A percentile compares a stretch with the other conserved stretches of the same genome.
Evolutionary conservation across 1,284 basidiomycete species (phyloP).

Genomic region (Cronartium ribicola): DNA sequence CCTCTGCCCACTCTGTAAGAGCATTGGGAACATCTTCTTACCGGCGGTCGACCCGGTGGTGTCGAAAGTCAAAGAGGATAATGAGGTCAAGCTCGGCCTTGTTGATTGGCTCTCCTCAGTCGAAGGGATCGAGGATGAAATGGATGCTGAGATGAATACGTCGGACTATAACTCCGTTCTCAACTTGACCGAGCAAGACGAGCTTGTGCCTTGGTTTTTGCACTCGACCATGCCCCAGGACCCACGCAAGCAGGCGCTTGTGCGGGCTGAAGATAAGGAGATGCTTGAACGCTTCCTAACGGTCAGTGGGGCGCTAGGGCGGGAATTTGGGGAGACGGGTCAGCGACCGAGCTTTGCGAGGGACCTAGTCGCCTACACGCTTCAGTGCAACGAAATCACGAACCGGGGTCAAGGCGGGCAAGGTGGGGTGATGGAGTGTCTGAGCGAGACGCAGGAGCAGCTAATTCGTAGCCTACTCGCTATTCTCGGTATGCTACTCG

Average conservation of each 20-base stretch:
- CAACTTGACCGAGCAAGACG: constrained; percentile 49
- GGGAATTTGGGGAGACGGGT: constrained; percentile 36
- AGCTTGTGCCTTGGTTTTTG: constrained; percentile 40
- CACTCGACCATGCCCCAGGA: constrained; percentile 15
- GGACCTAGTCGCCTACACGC: constrained; percentile 82
- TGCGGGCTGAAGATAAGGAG: constrained; percentile 47
- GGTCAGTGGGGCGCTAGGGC: constrained; percentile 52
- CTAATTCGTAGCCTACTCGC: constrained; percentile 71
- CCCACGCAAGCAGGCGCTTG: constrained; percentile 48
- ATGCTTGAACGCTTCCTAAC: constrained; percentile 44
- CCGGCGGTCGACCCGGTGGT: constrained; percentile 63
- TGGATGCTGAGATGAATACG: constrained; percentile 27
- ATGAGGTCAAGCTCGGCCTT: constrained; percentile 63
- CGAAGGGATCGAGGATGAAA: constrained; percentile 48
- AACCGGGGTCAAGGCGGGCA: constrained; percentile 60
- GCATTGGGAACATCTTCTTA: constrained; percentile 86
- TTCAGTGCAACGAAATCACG: constrained; percentile 73
- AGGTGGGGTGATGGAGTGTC: constrained; percentile 63
- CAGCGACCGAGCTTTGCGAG: constrained; percentile 71
- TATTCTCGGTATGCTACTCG: constrained; percentile 63
- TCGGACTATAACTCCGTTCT: constrained; percentile 51
- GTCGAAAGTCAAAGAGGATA: constrained; percentile 46
- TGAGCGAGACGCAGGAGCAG: constrained; percentile 70
- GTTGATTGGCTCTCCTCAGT: constrained; percentile 69
- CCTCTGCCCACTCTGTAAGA: constrained; percentile 98